These are phyloP conservation scores for Astrothelium macrocarpum DNA, from an alignment of 495 filamentous ascomycete species.

Conservation along the genomic window DNA sequence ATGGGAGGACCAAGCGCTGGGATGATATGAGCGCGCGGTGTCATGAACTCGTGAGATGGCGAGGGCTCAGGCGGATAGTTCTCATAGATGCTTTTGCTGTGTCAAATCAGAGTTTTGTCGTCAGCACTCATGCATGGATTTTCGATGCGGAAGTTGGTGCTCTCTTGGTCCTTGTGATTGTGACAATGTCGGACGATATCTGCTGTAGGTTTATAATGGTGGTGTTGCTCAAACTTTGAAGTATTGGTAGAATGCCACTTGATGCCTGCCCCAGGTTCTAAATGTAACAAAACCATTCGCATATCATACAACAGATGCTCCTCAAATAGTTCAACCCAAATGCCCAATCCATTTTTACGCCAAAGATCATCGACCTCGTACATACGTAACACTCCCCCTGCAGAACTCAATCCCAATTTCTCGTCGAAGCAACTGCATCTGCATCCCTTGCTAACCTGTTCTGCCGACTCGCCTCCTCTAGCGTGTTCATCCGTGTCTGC, in stretches of 20 bases:
- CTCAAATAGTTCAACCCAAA: neutral
- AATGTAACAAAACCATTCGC: neutral
- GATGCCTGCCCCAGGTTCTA: too few relatives aligned
- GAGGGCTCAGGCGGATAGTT: too few relatives aligned
- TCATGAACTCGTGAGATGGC: neutral
- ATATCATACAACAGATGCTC: neutral
- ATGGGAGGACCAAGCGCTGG: neutral
- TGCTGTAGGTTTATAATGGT: too few relatives aligned
- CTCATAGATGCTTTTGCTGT: too few relatives aligned
- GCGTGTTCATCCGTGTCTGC: slow-evolving; percentile 18
- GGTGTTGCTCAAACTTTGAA: too few relatives aligned
- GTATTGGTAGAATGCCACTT: too few relatives aligned
- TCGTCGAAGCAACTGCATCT: slow-evolving; percentile 17
- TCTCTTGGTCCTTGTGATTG: too few relatives aligned
- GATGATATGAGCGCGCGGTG: neutral
- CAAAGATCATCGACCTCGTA: neutral
- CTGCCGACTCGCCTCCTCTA: slow-evolving; percentile 17
- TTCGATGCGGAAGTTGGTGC: too few relatives aligned
- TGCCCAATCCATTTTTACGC: neutral
- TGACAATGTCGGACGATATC: too few relatives aligned
- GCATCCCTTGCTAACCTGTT: slow-evolving; percentile 21
- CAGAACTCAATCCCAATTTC: slow-evolving; percentile 18
- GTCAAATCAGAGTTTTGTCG: too few relatives aligned
- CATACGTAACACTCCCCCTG: neutral
- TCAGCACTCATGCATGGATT: too few relatives aligned